These are phyloP conservation scores for Globisporangium camurandrum DNA, from an alignment of 352 stramenopile species.

Conservation along the genomic window DNA sequence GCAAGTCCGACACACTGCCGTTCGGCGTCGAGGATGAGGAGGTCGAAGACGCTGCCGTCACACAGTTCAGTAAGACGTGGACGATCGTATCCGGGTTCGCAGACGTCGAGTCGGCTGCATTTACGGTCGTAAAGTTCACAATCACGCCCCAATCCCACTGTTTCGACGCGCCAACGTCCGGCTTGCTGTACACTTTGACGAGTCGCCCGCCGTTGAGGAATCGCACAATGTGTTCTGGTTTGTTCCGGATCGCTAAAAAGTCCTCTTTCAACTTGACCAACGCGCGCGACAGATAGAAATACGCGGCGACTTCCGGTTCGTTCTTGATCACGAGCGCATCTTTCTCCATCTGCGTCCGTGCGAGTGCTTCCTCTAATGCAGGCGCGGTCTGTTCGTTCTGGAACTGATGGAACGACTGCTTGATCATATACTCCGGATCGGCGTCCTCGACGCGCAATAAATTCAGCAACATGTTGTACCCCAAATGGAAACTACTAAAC, in stretches of 20 bases:
- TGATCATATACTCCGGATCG: constrained; percentile 97
- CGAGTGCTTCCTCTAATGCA: constrained; percentile 67
- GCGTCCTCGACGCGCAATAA: constrained; percentile 96
- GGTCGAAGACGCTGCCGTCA: constrained; percentile 22
- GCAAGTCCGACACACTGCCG: constrained; percentile 27
- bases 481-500: constrained; percentile 93
- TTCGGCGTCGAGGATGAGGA: constrained; percentile 20
- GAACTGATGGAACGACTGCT: constrained; percentile 96
- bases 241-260: constrained; percentile 88
- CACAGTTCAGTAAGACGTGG: constrained; percentile 75
- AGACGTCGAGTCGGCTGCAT: constrained; percentile 54
- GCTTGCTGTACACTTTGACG: constrained; percentile 70
- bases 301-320: constrained; percentile 83
- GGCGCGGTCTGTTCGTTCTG: constrained; percentile 82
- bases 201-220: constrained; percentile 94
- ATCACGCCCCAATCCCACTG: constrained; percentile 84
- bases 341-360: constrained; percentile 74
- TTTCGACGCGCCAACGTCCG: constrained; percentile 35
- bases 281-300: constrained; percentile 88
- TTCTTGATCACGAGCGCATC: constrained; percentile 88
- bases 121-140: constrained; percentile 82
- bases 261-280: constrained; percentile 90
- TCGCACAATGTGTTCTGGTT: constrained; percentile 87
- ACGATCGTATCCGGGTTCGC: constrained; percentile 61
- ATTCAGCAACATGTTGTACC: constrained; percentile 99